Base-by-base conservation (phyloP, 306 rosid species). In the Pyrus bretschneideri region DNA sequence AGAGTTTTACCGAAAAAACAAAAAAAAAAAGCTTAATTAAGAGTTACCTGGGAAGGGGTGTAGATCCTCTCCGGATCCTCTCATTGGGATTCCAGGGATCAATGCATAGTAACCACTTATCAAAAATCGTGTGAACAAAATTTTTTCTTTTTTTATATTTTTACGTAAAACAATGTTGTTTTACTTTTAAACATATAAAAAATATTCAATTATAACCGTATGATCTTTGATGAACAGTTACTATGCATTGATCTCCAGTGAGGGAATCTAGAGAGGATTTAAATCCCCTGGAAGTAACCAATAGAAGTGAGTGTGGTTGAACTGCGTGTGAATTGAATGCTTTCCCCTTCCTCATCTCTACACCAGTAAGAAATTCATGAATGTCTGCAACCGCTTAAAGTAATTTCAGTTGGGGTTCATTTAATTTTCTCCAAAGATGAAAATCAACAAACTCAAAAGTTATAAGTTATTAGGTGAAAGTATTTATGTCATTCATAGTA, bases 381-480 rank as follows among this genome's bases (percentile, higher is more conserved):
- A 27, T 81, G 83, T 76, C 49, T 82, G 60, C 85, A 81, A 76
- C 81, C 10, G 84, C 77, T 64, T 23, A 35, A 29, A 55, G 77
- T 54, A 72, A 45, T 14, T 67, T 60, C 54, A 35, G 70, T 35
- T 62, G 75, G 33, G 18, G 71, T 8, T 31, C 42, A 4, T 27
- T 4, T 30, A 12, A 23, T 8, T 63, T 63, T 63, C 22, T 5
- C 13, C 42, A 15, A 30, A 63, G 79, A 70, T 30, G 72, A 58
- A 59, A 66, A 40, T 63, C 22, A 51, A 27, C 40, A 18, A n/a
- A 31, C 69, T 30, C 40, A 27, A 27, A 13, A 61, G 66, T 61
- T 5, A 46, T 6, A 1, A 9, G 14, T 6, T 57, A 19, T 3
- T n/a, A n/a, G 27, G 62, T n/a, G 12, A n/a, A 9, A 57, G 29